Base-by-base conservation (phyloP, 139 green algal genomes). In the Picochlorum sp. region DNA sequence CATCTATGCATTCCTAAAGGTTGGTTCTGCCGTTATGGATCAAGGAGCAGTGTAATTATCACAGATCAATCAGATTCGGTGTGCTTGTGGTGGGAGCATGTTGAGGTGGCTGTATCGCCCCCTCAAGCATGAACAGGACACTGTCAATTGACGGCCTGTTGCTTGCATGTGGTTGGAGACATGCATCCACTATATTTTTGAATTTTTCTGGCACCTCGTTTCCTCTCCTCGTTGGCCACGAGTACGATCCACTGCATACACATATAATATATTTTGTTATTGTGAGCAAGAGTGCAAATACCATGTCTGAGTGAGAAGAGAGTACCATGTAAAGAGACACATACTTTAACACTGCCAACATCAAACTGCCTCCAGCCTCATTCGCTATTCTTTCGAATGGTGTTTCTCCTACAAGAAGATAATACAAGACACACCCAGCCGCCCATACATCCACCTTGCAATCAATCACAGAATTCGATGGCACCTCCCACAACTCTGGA, bases 401-500 rank as follows among this genome's bases (percentile, higher is more conserved):
- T 45, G 80, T 88, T 24, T 76, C 66, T 6, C 83, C 84, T 49
- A 87, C 88, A 72, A 94, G 81, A 24, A 83, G 28, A 54, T 82
- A 79, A 65, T 87, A 94, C 59, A 97, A 71, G 15, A 90, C 81
- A 64, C 84, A 92, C 7, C 91, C 91, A 32, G 90, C 71, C 2
- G 81, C 75, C 92, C 92, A 97, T 6, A 95, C 74, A 61, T 97
- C 91, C 28, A 85, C 74, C 3, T 74, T 71, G 46, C 82, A 73
- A 70, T 94, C 90, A 3, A 97, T 50, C 8, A 69, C 68, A 58
- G 68, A 82, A 1, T 74, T 54, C 24, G 76, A 89, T n/a, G 84
- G 76, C 1, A 85, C 76, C 58, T 97, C 91, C 71, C 84, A 95
- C 15, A 97, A 87, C 80, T 97, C 91, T 14, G 91, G 90, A 0